These are phyloP conservation scores for Agaricus blazei DNA, from an alignment of 768 basidiomycete genomes.

Conservation along the genomic window DNA sequence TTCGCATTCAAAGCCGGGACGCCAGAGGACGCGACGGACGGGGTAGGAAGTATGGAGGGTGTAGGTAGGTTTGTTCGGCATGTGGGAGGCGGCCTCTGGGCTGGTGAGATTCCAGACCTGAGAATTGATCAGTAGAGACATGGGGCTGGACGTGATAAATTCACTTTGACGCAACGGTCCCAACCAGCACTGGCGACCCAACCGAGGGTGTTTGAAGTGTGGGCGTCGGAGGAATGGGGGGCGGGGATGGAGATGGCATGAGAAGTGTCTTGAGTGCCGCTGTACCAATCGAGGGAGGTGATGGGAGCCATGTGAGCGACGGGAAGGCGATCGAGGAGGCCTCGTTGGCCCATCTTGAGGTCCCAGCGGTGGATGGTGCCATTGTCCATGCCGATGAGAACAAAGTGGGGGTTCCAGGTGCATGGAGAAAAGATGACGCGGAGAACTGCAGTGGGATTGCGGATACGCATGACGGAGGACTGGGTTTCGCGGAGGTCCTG, in stretches of 20 bases:
- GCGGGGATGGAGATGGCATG: slow-evolving; percentile 13
- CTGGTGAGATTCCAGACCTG: slow-evolving; percentile 71
- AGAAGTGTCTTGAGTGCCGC: slow-evolving; percentile 13
- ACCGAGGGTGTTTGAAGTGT: slow-evolving; percentile 37
- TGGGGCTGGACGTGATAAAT: slow-evolving; percentile 1
- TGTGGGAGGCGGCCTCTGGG: slow-evolving; percentile 37
- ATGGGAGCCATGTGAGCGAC: slow-evolving; percentile 73
- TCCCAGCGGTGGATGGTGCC: slow-evolving; percentile 78
- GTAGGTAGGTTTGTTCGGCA: slow-evolving; percentile 61
- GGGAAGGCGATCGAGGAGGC: slow-evolving; percentile 64
- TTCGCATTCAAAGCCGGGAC: slow-evolving; percentile 73
- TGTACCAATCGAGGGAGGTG: slow-evolving; percentile 70
- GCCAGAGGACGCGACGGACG: slow-evolving; percentile 70
- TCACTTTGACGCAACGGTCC: slow-evolving; percentile 74
- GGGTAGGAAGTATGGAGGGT: slow-evolving; percentile 72
- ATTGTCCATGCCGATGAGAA: slow-evolving; percentile 64
- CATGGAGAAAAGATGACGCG: slow-evolving; percentile 69
- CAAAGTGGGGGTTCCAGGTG: slow-evolving; percentile 59
- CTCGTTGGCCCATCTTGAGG: slow-evolving; percentile 69
- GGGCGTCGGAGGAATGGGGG: slow-evolving; percentile 16
- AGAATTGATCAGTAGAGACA: neutral
- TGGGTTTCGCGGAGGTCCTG: slow-evolving; percentile 73
- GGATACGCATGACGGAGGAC: slow-evolving; percentile 65
- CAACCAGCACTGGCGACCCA: slow-evolving; percentile 81
- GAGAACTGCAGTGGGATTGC: slow-evolving; percentile 64